phyloP scores from a whole-genome alignment of 495 filamentous ascomycete genomes.

The Penicillium ucsense region DNA sequence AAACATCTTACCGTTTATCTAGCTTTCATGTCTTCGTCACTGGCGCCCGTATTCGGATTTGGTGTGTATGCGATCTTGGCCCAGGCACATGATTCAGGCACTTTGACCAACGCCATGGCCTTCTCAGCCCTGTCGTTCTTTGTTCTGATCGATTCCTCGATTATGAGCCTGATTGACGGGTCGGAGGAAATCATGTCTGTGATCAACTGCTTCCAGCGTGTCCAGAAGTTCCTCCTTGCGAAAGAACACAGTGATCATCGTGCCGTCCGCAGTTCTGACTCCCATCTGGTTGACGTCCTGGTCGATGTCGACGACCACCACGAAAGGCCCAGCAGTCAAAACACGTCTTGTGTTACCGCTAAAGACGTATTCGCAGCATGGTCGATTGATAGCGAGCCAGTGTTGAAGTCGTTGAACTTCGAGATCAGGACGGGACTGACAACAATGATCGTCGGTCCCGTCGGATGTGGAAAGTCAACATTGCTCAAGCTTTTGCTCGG shows the following conservation, averaged over 20 bases:
- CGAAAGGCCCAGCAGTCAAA: neutral
- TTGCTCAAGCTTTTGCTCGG: conserved; percentile 41
- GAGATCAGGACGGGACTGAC: conserved; percentile 14
- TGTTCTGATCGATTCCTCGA: conserved; percentile 11
- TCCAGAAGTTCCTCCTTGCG: conserved; percentile 14
- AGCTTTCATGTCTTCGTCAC: conserved; percentile 12
- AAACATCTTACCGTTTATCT: neutral
- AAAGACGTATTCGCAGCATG: neutral
- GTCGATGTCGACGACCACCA: conserved; percentile 3
- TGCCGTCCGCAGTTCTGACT: neutral
- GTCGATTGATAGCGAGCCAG: neutral
- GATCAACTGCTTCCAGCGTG: conserved; percentile 17
- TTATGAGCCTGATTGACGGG: conserved; percentile 10
- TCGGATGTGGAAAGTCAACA: conserved; percentile 43
- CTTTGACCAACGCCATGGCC: conserved; percentile 13
- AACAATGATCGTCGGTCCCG: conserved; percentile 13
- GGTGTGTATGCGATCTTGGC: conserved; percentile 13
- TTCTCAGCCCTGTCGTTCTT: conserved; percentile 20
- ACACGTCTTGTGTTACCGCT: conserved; percentile 2
- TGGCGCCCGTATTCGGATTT: conserved; percentile 17
- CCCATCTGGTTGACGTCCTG: neutral
- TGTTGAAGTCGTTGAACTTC: neutral
- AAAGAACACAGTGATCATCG: conserved; percentile 9
- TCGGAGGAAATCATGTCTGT: conserved; percentile 15
- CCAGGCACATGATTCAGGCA: conserved; percentile 4